Base-by-base conservation (phyloP, 306 rosid species). In the Dicorynia guianensis region DNA sequence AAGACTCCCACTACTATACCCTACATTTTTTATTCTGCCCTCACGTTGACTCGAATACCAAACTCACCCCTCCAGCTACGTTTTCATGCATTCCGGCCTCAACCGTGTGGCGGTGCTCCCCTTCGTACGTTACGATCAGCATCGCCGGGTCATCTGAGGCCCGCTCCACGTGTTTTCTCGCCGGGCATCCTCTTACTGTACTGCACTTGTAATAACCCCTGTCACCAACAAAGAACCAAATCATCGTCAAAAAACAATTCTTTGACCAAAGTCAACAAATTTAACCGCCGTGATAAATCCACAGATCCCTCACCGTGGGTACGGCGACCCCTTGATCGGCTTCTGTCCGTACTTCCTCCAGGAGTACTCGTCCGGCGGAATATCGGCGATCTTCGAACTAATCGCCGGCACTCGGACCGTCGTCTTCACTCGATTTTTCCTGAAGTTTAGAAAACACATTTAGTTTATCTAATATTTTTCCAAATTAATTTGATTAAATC, bases 271-370 rank as follows among this genome's bases (percentile, higher is more conserved):
- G 59, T 71, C 77, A 44, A 49, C 25, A 11, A 18, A 2, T 53
- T 71, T 44, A 61, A 67, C 82, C 80, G 68, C 19, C 39, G 33
- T 6, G 30, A 25, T 25, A 25, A 25, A 25, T 25, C 30, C 3
- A 62, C 7, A 17, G 15, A 67, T 56, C 34, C 40, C 57, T 46
- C 82, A 90, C 98, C 98, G 78, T 11, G 98, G 98, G 71, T 82
- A 91, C 1, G 98, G 98, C 0, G 98, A 89, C 1, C 97, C 98
- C 69, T 93, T 93, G 84, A 93, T 93, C 63, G 98, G 98, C 63
- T 93, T 93, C 74, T 93, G 98, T 11, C 98, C 98, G 83, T 93
- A 93, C 82, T 93, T 93, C 67, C 98, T 90, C 98, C 98, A 93
- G 0, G 98, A 93, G 14, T 67, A 87, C 79, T 93, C 98, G 80